These are phyloP conservation scores for Sclerotinia subarctica DNA, from an alignment of 2,329 filamentous ascomycete species.

Conservation along the genomic window DNA sequence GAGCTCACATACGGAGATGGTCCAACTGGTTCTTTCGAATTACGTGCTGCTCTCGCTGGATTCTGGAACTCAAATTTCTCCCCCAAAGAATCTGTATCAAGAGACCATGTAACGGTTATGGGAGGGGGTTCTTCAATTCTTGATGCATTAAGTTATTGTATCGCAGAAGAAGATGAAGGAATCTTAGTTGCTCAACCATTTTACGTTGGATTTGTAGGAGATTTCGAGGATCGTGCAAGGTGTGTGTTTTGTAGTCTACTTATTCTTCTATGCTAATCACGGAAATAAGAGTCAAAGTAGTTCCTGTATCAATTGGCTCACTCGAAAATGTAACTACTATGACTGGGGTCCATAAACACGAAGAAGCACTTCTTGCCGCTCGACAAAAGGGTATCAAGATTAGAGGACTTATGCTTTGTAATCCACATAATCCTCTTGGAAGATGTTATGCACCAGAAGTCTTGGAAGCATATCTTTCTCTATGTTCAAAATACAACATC, in stretches of 20 bases:
- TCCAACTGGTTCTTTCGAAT: conserved; percentile 36
- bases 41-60: conserved; percentile 41
- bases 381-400: conserved; percentile 32
- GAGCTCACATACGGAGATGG: conserved; percentile 26
- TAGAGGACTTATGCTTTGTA: conserved; percentile 42
- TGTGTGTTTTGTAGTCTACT: neutral
- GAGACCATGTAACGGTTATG: conserved; percentile 42
- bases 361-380: conserved; percentile 40
- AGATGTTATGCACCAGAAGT: conserved; percentile 28
- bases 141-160: conserved; percentile 41
- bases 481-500: conserved; percentile 45
- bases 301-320: neutral
- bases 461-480: conserved; percentile 37
- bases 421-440: conserved; percentile 38
- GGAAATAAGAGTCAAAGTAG: neutral
- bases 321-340: conserved; percentile 41
- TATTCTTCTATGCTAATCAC: neutral
- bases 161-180: conserved; percentile 45
- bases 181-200: conserved; percentile 47
- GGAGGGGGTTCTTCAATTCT: conserved; percentile 40
- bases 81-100: conserved; percentile 37
- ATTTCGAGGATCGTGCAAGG: conserved; percentile 40
- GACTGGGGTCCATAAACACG: conserved; percentile 39
- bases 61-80: conserved; percentile 44
- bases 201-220: conserved; percentile 48